Percentiles rank a stretch among this genome's conserved stretches.
phyloP scores from a whole-genome alignment of 148 eudicot species.

The Rhododendron ovatum region DNA sequence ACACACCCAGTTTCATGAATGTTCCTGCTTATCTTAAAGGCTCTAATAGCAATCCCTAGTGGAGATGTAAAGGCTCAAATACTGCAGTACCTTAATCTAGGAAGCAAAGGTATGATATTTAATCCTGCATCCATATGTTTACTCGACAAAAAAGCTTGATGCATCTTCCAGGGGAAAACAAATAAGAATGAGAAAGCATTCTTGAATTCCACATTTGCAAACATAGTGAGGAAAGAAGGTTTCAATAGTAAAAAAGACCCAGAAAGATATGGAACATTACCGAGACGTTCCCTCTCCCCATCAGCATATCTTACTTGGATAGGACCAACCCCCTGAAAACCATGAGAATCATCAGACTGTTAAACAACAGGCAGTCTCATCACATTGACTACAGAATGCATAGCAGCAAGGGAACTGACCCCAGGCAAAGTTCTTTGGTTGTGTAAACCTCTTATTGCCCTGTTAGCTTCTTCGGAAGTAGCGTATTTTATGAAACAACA shows the following conservation, averaged over 20 bases:
- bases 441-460: constrained; percentile 81
- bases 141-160: not conserved
- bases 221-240: not conserved
- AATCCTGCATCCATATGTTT: not conserved
- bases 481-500: constrained; percentile 95
- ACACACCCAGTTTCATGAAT: not conserved
- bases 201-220: not conserved
- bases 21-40: not conserved
- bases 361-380: not conserved
- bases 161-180: not conserved
- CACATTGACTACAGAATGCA: not conserved
- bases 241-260: not conserved
- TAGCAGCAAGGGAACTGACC: constrained; percentile 37
- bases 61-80: not conserved
- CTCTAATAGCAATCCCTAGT: not conserved
- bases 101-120: not conserved
- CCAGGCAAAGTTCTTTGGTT: constrained; percentile 88
- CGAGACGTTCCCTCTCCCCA: constrained; percentile 94
- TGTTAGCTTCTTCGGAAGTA: constrained; percentile 87
- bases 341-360: constrained; percentile 8
- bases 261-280: constrained; percentile 40
- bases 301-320: constrained; percentile 99
- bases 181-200: not conserved
- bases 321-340: constrained; percentile 78
- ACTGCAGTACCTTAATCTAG: not conserved